phyloP scores from a whole-genome alignment of 345 rosid genomes.

The Lagerstroemia speciosa region DNA sequence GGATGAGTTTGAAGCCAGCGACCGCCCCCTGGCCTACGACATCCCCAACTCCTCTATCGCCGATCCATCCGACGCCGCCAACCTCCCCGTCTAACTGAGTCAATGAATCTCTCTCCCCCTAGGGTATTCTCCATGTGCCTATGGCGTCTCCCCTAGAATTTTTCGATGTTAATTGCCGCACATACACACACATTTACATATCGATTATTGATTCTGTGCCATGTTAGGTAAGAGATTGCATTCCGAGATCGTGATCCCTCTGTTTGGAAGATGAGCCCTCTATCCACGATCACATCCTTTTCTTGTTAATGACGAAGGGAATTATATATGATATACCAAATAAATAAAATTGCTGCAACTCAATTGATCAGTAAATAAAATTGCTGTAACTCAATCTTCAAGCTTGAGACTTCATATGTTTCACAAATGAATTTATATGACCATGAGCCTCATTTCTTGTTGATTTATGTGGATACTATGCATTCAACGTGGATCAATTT shows the following conservation, averaged over 20 bases:
- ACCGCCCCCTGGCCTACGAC: conserved; percentile 44
- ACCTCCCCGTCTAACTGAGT: conserved; percentile 6
- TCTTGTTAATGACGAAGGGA: background rate
- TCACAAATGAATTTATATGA: background rate
- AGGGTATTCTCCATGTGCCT: background rate
- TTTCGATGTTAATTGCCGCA: background rate
- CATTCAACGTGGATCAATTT: background rate
- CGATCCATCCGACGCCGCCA: conserved; percentile 10
- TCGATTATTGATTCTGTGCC: background rate
- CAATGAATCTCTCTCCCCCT: background rate
- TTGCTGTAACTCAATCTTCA: background rate
- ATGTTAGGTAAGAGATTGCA: background rate
- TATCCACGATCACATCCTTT: background rate
- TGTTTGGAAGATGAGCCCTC: background rate
- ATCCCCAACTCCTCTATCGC: conserved; percentile 10
- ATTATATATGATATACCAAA: background rate
- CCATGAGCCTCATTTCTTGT: background rate
- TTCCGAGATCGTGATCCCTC: background rate
- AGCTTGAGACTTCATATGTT: background rate
- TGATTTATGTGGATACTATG: background rate
- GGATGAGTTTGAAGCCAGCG: conserved; percentile 33
- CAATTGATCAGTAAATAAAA: background rate
- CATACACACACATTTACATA: background rate
- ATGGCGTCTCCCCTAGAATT: background rate
- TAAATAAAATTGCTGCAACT: background rate